Base-by-base conservation (phyloP, 148 eudicot species). In the Nepenthes gracilis region DNA sequence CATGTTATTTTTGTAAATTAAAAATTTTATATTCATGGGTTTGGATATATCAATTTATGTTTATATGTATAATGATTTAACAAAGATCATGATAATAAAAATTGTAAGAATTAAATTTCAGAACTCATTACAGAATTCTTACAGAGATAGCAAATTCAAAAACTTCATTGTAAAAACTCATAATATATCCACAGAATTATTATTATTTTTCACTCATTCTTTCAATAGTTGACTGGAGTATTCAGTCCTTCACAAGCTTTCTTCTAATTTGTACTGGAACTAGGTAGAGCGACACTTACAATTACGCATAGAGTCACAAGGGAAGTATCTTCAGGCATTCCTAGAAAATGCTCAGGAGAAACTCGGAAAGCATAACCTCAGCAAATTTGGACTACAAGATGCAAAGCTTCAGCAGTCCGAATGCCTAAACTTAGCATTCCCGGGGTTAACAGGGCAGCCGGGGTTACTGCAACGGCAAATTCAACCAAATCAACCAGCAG, bases 201-300 rank as follows among this genome's bases (percentile, higher is more conserved):
- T 8, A n/a, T 6, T 11, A 50, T n/a, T 2, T 23, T 10, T 10
- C 13, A 10, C 6, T n/a, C 15, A n/a, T 10, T 9, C 9, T 23
- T 36, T 14, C 4, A 12, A 43, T 57, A 8, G 2, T 35, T 57
- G 11, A 7, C 45, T 34, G 2, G 35, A 3, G 14, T 12, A 2
- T 13, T 38, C 12, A 6, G 2, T 13, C 43, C 34, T 54, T 53
- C 52, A 62, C 4, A 8, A 40, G 4, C 8, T 40, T 40, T 40
- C 45, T 40, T 40, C 45, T 40, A 40, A 40, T 40, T 8, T 3
- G 4, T 4, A 3, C 45, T 40, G 45, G 45, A 40, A 40, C 53
- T 62, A 90, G 97, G 97, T 90, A 64, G 95, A 90, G 63, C 71
- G 92, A 54, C 97, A 88, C 75, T 73, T 90, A 51, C 97, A 90